Evolutionary conservation across 1,284 basidiomycete species (phyloP), one percentile per base, ranked within the genome.

Genomic region (Ganoderma sinense): DNA sequence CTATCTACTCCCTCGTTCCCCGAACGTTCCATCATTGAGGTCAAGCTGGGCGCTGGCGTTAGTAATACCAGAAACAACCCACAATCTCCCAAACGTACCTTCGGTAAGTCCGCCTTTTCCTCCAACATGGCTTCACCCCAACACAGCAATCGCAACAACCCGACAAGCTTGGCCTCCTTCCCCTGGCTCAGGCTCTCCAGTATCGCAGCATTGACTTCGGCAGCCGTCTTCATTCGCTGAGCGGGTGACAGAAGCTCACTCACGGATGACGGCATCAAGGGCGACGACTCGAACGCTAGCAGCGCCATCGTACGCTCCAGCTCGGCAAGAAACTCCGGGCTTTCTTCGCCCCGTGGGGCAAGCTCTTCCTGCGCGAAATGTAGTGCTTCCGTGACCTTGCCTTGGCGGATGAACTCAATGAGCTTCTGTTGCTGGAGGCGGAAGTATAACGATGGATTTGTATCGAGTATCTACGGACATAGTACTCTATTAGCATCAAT

Each of bases 241-340:
- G 91, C 91, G 29, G 94, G 92, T 41, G 93, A 92, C 76, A 99
- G 84, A 62, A 99, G 85, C 75, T 94, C 92, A 53, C 89, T 85
- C 68, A 97, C 92, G 36, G 88, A 87, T 61, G 85, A 77, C 3
- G 95, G 94, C 61, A 87, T 86, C 59, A 84, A 83, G 69, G 86
- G 86, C 18, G 86, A 88, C 63, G 86, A 88, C 78, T 96, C 94
- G 80, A 98, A 99, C 10, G 97, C 97, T 10, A 99, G 85, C 58
- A 99, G 82, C 29, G 96, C 95, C 97, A 99, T 99, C 23, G 97
- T 98, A 62, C 92, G 88, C 82, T 99, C 97, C 43, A 99, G 85
- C 78, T 99, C 97, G 18, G 89, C 84, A 31, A 99, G 85, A 80
- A 98, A 98, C 77, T 98, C 94, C 0, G 97, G 97, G 69, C 93